Percentiles rank a stretch among this genome's conserved stretches.
Evolutionary conservation across 192 early-diverging fungal species (phyloP).

Genomic region (Coemansia sp.): DNA sequence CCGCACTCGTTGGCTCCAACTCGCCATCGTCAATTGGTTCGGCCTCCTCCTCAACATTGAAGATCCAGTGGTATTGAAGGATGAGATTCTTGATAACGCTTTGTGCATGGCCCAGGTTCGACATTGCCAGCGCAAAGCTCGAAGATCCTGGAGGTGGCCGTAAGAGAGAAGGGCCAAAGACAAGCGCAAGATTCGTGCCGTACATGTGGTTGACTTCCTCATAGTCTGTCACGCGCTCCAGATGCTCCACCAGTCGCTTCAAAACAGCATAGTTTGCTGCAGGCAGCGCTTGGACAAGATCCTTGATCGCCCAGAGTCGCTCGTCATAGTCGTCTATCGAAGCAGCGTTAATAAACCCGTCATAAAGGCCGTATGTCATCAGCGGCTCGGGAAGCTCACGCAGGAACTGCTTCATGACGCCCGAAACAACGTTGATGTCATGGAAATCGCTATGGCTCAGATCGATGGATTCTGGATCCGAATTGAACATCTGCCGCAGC

Average conservation of each 20-base stretch:
- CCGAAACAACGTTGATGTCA: constrained; percentile 83
- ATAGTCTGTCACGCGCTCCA: constrained; percentile 73
- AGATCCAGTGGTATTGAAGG: constrained; percentile 75
- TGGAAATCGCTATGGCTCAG: constrained; percentile 62
- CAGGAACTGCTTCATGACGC: constrained; percentile 91
- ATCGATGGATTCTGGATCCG: constrained; percentile 59
- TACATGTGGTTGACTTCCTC: constrained; percentile 88
- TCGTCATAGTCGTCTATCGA: constrained; percentile 70
- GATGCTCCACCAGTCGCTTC: constrained; percentile 70
- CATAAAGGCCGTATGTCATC: constrained; percentile 80
- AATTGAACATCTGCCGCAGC: constrained; percentile 63
- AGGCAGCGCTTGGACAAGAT: constrained; percentile 64
- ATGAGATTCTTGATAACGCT: constrained; percentile 73
- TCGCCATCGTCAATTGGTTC: constrained; percentile 48
- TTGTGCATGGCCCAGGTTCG: constrained; percentile 72
- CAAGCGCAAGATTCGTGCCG: constrained; percentile 84
- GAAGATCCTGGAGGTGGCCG: constrained; percentile 62
- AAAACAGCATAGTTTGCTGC: constrained; percentile 64
- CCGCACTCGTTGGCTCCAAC: constrained; percentile 3
- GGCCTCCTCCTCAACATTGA: constrained; percentile 67
- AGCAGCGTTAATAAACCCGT: constrained; percentile 77
- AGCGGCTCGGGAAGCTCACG: constrained; percentile 92
- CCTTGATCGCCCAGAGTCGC: constrained; percentile 70
- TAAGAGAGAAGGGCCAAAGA: constrained; percentile 93
- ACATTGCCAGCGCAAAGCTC: constrained; percentile 68